A percentile compares a stretch with the other conserved stretches of the same genome.
Conservation (phyloP, 2,329 filamentous ascomycete genomes). For the Decorospora gaudefroyi region DNA sequence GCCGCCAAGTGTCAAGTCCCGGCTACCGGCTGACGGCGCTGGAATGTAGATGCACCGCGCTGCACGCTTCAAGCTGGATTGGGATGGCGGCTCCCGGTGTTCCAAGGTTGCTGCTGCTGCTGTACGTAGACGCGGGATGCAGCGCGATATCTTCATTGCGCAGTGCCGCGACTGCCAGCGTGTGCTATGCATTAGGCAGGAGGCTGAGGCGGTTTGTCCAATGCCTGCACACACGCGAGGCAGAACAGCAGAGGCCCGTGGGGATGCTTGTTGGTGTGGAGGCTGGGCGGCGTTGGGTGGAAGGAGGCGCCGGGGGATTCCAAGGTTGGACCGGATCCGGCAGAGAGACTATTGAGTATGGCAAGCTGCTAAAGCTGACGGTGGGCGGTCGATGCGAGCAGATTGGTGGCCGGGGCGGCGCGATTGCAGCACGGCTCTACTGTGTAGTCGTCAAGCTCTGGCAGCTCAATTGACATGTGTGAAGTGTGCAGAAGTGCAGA, state of each 20-base stretch:
- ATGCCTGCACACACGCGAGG: too few relatives aligned
- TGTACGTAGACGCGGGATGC: conserved; percentile 8
- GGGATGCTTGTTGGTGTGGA: not conserved
- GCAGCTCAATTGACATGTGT: not conserved
- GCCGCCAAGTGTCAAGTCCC: not conserved
- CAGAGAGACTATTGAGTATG: conserved; percentile 9
- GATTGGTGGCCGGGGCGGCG: conserved; percentile 1
- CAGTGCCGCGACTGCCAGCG: conserved; percentile 1
- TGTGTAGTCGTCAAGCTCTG: not conserved
- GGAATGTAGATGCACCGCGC: not conserved
- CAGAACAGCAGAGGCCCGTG: too few relatives aligned
- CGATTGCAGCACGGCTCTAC: not conserved
- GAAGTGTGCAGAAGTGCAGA: not conserved
- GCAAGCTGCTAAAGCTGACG: conserved; percentile 9
- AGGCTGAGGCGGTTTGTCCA: too few relatives aligned
- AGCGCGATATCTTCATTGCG: conserved; percentile 10
- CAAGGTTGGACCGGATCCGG: conserved; percentile 2
- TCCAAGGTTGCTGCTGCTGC: conserved; percentile 6
- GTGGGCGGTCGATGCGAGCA: not conserved
- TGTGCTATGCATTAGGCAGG: conserved; percentile 1
- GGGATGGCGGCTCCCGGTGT: conserved; percentile 7
- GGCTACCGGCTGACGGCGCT: not conserved
- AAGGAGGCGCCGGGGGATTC: not conserved
- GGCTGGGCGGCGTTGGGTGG: not conserved
- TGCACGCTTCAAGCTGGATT: conserved; percentile 6